Evolutionary conservation across 371 early-diverging fungal species (phyloP), one percentile per base, ranked within the genome.

Genomic region (Mucor circinelloides): DNA sequence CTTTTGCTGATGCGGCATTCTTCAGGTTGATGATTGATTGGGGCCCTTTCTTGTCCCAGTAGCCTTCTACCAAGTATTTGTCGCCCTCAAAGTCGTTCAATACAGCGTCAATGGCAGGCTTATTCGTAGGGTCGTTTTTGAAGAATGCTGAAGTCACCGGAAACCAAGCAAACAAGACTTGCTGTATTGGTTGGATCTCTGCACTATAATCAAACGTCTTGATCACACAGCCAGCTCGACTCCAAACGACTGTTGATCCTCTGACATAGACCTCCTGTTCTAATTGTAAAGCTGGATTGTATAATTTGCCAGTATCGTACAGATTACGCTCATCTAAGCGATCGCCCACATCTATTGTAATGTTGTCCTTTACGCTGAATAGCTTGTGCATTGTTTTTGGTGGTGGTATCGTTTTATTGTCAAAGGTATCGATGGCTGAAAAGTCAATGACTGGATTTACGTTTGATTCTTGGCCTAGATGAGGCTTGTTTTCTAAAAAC

Each of bases 111-210:
- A 15, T 19, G 1, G 59, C 25, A 6, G 65, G 54, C n/a, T 40
- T 58, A 28, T 27, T 60, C 3, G 57, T 52, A 10, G 70, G 60
- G 48, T 63, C 71, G 8, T 52, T 54, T 52, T 74, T 71, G 61
- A 72, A 68, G 23, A 56, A 58, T 3, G 27, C 36, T 7, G 52
- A 42, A 9, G 50, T 21, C 5, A 59, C 34, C 25, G 71, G 65
- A 46, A 87, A 83, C 80, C 85, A 80, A 2, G 83, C 83, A 70
- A 83, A 81, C 4, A 87, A 60, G 0, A 81, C 79, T 30, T 84
- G 74, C 12, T 63, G 69, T 9, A 87, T 71, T 10, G 69, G 42
- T 25, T 80, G 80, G n/a, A 60, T 54, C 36, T 82, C 76, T 21
- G 66, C 54, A 31, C 74, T 72, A 40, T 78, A 83, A 30, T 78